Evolutionary conservation across 169 alveolate genomes (phyloP), one percentile per base, ranked within the genome.

Genomic region (Plasmodium gallinaceum): DNA sequence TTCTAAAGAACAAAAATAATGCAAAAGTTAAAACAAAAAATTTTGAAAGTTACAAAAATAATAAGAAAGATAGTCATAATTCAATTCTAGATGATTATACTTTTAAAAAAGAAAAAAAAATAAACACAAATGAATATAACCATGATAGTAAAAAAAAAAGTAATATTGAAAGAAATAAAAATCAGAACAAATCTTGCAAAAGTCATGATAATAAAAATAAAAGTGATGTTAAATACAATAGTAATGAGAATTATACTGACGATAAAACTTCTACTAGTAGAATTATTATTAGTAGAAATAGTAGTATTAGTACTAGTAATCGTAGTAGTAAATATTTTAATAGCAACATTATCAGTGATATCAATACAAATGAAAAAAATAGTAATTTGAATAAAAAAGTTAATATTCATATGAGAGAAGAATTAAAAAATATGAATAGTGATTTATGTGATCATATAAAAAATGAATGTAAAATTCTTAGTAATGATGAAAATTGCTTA

Each of bases 231-330:
- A 32, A 32, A 2, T 32, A 32, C 39, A 4, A 2, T 32, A 32
- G 4, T 32, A 32, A 4, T 32, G 39, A 32, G 4, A 2, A 32
- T 32, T 32, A 32, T 4, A 2, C 39, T 32, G 39, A 32, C 4
- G 39, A 32, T 32, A 32, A 32, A 32, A 32, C 39, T 32, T 1
- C 4, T 4, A 32, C 1, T 32, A 32, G 4, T 32, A 4, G 39
- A 32, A 32, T 32, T 32, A 32, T 32, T 32, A 2, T 32, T 4
- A 62, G 71, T 62, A 57, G 66, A 7, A 57, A 20, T 57, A 16
- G 66, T 16, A 43, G 76, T 69, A 42, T 54, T 46, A 69, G 76
- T 69, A 69, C 16, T 48, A 48, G 58, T 10, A 48, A 14, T 48
- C 1, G 32, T 57, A 16, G 66, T 57, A 57, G 66, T 20, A 57